phyloP scores from a whole-genome alignment of 805 yeast genomes.

The Candida yuanshanica region DNA sequence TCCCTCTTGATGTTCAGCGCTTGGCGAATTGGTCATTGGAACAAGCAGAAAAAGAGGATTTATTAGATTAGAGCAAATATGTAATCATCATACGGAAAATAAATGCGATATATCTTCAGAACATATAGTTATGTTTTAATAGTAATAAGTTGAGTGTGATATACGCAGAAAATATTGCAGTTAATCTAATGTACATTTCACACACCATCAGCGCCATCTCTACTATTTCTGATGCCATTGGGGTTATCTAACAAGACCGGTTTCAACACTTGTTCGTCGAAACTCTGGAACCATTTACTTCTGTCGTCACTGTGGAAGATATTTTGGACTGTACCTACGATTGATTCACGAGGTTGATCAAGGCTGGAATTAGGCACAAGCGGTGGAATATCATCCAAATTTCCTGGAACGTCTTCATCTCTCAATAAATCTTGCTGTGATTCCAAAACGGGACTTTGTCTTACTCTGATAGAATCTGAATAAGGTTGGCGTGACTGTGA shows the following conservation, averaged over 20 bases:
- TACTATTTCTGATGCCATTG: conserved; percentile 12
- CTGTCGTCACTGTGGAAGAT: conserved; percentile 57
- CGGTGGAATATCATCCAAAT: conserved; percentile 24
- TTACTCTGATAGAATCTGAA: conserved; percentile 23
- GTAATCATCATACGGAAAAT: background rate
- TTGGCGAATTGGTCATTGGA: conserved; percentile 72
- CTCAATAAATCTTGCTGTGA: conserved; percentile 18
- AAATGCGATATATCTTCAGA: background rate
- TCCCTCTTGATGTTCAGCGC: conserved; percentile 57
- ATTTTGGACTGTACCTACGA: conserved; percentile 21
- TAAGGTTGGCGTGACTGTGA: conserved; percentile 15
- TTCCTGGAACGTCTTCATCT: conserved; percentile 18
- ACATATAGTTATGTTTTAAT: too few relatives aligned
- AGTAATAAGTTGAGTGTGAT: too few relatives aligned
- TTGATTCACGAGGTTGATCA: conserved; percentile 6
- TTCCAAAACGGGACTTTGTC: conserved; percentile 18
- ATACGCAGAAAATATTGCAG: too few relatives aligned
- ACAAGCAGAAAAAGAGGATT: conserved; percentile 47
- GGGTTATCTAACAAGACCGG: conserved; percentile 76
- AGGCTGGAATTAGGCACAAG: conserved; percentile 11
- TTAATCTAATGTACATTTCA: background rate
- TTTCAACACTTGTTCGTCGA: conserved; percentile 90
- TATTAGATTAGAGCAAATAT: conserved; percentile 15
- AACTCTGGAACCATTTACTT: conserved; percentile 86
- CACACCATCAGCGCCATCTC: conserved; percentile 6